Conservation (phyloP, 106 monocot genomes). For the Dioscorea dumetorum region DNA sequence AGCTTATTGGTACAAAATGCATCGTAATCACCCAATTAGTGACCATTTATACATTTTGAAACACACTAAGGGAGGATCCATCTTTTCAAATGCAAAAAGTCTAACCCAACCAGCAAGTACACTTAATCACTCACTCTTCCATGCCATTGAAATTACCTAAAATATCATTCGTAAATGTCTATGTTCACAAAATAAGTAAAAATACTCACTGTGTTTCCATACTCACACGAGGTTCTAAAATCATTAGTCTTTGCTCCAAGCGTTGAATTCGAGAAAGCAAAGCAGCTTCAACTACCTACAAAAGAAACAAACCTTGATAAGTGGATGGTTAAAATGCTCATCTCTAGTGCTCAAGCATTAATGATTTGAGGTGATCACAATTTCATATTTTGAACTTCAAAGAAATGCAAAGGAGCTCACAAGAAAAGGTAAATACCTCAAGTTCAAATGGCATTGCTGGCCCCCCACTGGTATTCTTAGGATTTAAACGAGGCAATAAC, state of each 20-base stretch:
- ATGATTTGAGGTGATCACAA: no score
- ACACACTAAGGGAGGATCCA: no score
- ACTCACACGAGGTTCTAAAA: constrained; percentile 93
- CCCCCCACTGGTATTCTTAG: constrained; percentile 48
- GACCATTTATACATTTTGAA: no score
- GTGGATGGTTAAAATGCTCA: no score
- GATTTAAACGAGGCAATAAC: constrained; percentile 76
- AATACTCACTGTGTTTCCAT: constrained; percentile 40
- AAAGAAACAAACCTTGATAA: not conserved
- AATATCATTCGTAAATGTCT: not conserved
- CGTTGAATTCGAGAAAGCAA: constrained; percentile 90
- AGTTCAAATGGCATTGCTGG: constrained; percentile 92
- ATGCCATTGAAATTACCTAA: not conserved
- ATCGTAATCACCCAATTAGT: no score
- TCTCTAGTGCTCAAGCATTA: no score
- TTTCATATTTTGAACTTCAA: no score
- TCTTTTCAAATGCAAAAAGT: no score
- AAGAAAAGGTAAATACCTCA: constrained; percentile 38
- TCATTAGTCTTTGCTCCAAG: constrained; percentile 67
- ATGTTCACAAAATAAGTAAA: not conserved
- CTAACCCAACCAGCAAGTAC: no score
- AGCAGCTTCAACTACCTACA: constrained; percentile 93
- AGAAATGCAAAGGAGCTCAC: no score
- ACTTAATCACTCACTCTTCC: no score
- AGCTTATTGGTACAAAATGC: not conserved